Conservation (phyloP, 2,329 filamentous ascomycete genomes). For the Fonsecaea monophora region DNA sequence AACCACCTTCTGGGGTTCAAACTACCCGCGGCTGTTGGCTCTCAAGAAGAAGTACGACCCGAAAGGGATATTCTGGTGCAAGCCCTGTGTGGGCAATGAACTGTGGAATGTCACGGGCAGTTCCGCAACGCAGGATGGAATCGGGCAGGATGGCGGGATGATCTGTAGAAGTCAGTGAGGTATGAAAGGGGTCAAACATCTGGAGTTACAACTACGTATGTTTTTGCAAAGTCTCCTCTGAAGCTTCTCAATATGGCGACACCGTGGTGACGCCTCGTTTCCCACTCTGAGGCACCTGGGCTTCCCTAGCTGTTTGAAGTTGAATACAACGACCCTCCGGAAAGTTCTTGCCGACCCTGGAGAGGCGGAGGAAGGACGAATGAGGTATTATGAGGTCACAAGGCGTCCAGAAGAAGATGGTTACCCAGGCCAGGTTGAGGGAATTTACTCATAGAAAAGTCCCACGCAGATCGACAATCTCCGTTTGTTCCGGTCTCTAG, state of each 20-base stretch:
- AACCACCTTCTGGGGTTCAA: slow-evolving; percentile 48
- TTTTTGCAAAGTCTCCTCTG: not conserved
- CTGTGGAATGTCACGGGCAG: slow-evolving; percentile 27
- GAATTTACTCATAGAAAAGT: no score
- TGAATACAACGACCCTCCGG: no score
- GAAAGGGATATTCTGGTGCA: slow-evolving; percentile 36
- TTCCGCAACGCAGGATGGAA: not conserved
- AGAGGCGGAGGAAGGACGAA: no score
- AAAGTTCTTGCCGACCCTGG: no score
- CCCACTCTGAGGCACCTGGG: no score
- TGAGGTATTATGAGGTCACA: no score
- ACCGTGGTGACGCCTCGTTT: no score
- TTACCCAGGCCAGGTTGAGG: no score
- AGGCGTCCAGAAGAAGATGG: no score
- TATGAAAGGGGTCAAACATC: not conserved
- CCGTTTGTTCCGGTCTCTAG: no score
- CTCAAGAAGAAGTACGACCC: slow-evolving; percentile 45
- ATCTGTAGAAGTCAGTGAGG: not conserved
- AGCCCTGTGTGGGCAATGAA: slow-evolving; percentile 41
- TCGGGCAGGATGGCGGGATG: not conserved
- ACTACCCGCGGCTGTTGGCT: slow-evolving; percentile 41
- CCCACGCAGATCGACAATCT: no score
- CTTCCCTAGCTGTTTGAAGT: no score
- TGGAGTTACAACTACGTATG: not conserved
- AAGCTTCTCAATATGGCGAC: not conserved